Percentiles rank a stretch among this genome's conserved stretches.
phyloP scores from a whole-genome alignment of 2,329 filamentous ascomycete species.

The Fusarium sacchari region DNA sequence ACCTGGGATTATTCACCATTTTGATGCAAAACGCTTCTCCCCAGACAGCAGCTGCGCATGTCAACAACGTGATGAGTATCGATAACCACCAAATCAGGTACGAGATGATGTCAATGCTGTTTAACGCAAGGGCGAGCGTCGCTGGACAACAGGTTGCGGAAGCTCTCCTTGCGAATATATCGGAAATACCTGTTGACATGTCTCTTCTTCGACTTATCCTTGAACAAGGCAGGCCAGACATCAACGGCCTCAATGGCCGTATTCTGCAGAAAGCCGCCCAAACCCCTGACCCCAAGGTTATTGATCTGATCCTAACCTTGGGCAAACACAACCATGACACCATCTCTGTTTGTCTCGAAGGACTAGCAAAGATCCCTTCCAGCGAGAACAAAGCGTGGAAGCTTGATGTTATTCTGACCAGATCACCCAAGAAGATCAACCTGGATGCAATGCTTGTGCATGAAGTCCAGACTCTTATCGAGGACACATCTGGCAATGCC shows the following conservation, averaged over 20 bases:
- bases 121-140: conserved; percentile 57
- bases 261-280: conserved; percentile 54
- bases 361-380: conserved; percentile 55
- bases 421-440: conserved; percentile 54
- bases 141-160: conserved; percentile 55
- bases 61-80: conserved; percentile 60
- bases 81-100: conserved; percentile 55
- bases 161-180: conserved; percentile 56
- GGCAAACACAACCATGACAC: conserved; percentile 58
- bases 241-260: conserved; percentile 60
- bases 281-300: conserved; percentile 58
- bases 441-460: conserved; percentile 59
- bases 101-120: conserved; percentile 59
- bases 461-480: conserved; percentile 60
- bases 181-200: conserved; percentile 60
- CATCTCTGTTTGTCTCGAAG: conserved; percentile 55
- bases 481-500: conserved; percentile 50
- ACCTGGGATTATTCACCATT: conserved; percentile 56
- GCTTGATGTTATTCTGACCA: conserved; percentile 57
- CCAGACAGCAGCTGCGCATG: conserved; percentile 57
- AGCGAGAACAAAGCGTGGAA: conserved; percentile 61
- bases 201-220: conserved; percentile 60
- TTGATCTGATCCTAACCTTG: conserved; percentile 58
- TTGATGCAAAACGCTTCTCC: conserved; percentile 59
- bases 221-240: conserved; percentile 61